Percentiles rank a stretch among this genome's conserved stretches.
phyloP scores from a whole-genome alignment of 164 flowering plant species.

The Paratinospora sagittata region DNA sequence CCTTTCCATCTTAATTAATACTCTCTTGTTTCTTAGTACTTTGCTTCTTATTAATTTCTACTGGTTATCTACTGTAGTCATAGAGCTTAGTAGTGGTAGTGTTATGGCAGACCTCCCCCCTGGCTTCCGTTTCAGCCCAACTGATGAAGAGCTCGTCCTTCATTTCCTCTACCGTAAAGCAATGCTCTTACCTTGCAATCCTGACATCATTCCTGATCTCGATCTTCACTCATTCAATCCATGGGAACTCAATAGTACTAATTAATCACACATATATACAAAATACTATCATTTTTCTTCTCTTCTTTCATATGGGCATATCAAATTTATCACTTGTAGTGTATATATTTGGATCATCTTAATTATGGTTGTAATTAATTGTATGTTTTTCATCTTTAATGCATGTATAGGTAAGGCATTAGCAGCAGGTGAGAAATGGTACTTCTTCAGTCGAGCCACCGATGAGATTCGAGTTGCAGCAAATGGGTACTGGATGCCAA shows the following conservation, averaged over 20 bases:
- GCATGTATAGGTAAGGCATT: slow-evolving; percentile 58
- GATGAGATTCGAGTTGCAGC: slow-evolving; percentile 34
- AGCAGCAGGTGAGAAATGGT: slow-evolving; percentile 63
- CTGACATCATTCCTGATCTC: slow-evolving; percentile 80
- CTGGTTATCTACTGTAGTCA: not conserved
- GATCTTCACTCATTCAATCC: slow-evolving; percentile 71
- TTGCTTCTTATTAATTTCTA: too few species aligned
- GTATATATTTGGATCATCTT: not conserved
- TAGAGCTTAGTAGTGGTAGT: too few species aligned
- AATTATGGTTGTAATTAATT: not conserved
- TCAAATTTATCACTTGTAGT: not conserved
- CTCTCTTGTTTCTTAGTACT: too few species aligned
- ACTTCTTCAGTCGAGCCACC: slow-evolving; percentile 64
- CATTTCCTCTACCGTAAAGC: slow-evolving; percentile 11
- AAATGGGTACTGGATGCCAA: slow-evolving; percentile 70
- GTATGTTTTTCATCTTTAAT: not conserved
- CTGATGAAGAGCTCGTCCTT: slow-evolving; percentile 10
- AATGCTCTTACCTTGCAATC: slow-evolving; percentile 29
- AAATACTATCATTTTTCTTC: too few species aligned
- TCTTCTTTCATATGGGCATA: not conserved
- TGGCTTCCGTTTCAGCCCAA: slow-evolving; percentile 9
- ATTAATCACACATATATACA: not conserved
- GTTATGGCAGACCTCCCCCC: slow-evolving; percentile 14
- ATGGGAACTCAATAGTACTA: slow-evolving; percentile 89
- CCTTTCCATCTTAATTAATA: too few species aligned